phyloP scores from a whole-genome alignment of 2,329 filamentous ascomycete species.

The Ceratocystis alfenasii region DNA sequence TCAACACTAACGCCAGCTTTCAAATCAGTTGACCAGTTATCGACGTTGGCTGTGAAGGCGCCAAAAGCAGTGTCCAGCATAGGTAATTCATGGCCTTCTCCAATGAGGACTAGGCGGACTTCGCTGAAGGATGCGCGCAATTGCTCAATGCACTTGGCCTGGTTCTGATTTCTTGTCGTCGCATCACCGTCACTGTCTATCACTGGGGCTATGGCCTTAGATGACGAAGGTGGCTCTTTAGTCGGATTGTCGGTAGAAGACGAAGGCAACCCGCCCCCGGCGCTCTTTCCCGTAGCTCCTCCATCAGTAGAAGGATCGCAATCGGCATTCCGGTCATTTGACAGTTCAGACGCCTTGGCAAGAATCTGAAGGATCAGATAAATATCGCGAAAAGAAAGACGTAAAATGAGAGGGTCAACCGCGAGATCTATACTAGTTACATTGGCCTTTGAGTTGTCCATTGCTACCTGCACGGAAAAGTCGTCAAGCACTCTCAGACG shows the following conservation, averaged over 20 bases:
- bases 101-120: conserved; percentile 83
- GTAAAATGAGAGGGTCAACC: conserved; percentile 79
- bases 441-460: conserved; percentile 56
- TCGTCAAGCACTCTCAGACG: conserved; percentile 89
- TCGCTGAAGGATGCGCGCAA: conserved; percentile 79
- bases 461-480: conserved; percentile 79
- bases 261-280: neutral
- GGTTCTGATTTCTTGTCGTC: neutral
- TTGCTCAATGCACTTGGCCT: conserved; percentile 49
- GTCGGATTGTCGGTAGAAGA: neutral
- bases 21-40: conserved; percentile 82
- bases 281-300: neutral
- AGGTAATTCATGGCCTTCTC: conserved; percentile 88
- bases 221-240: neutral
- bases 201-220: neutral
- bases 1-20: conserved; percentile 84
- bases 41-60: conserved; percentile 69
- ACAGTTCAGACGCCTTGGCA: conserved; percentile 79
- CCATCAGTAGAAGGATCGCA: neutral
- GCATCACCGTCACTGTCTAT: neutral
- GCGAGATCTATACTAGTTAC: conserved; percentile 73
- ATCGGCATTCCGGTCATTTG: conserved; percentile 39
- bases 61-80: conserved; percentile 91
- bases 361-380: conserved; percentile 86
- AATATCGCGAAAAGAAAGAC: conserved; percentile 87